phyloP scores from a whole-genome alignment of 192 early-diverging fungal species.

The Coemansia sp. region DNA sequence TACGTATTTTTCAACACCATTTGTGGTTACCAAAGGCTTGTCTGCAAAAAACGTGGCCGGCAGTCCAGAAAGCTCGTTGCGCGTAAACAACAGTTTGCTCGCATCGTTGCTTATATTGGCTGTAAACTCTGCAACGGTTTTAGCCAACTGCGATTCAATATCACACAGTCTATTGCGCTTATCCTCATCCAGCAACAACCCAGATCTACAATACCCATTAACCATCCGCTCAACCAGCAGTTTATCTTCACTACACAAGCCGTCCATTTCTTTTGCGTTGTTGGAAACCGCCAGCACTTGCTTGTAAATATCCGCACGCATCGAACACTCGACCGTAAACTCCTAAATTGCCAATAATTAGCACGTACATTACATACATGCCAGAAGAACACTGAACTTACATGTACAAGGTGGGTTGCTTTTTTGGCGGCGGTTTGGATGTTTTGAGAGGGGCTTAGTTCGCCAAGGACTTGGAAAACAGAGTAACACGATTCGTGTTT shows the following conservation, averaged over 20 bases:
- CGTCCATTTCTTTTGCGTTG: conserved; percentile 22
- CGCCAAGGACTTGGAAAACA: conserved; percentile 1
- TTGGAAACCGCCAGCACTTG: conserved; percentile 49
- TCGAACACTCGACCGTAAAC: background rate
- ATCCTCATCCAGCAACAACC: conserved; percentile 58
- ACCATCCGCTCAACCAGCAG: conserved; percentile 62
- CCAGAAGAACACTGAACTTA: background rate
- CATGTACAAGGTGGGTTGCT: conserved; percentile 51
- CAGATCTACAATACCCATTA: conserved; percentile 61
- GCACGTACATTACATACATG: background rate
- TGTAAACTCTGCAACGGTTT: conserved; percentile 62
- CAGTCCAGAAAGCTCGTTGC: conserved; percentile 63
- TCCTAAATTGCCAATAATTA: conserved; percentile 1
- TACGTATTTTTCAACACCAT: background rate
- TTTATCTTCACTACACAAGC: conserved; percentile 56
- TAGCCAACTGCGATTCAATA: conserved; percentile 54
- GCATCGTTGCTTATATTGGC: conserved; percentile 60
- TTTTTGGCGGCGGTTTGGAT: conserved; percentile 61
- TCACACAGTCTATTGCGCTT: conserved; percentile 57
- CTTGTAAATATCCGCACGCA: conserved; percentile 59
- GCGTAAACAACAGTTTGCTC: conserved; percentile 39
- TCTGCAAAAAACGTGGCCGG: conserved; percentile 61
- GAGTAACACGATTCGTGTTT: background rate
- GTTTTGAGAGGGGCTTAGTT: conserved; percentile 45
- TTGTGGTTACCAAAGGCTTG: background rate